Evolutionary conservation across 2,329 filamentous ascomycete genomes (phyloP).

Genomic region (Moelleriella libera): DNA sequence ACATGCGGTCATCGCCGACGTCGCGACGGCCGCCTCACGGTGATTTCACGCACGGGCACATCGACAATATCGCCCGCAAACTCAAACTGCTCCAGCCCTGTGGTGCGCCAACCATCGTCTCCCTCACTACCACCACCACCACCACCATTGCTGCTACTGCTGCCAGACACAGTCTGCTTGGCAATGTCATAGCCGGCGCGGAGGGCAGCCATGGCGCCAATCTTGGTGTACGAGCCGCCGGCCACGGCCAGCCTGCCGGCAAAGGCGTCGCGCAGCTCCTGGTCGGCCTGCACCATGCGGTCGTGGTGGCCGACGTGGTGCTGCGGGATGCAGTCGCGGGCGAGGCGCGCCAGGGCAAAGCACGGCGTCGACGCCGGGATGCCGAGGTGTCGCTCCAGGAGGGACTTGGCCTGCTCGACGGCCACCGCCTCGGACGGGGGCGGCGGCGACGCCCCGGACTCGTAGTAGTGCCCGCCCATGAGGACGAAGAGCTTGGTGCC

Average conservation of each 20-base stretch:
- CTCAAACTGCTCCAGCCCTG: constrained; percentile 15
- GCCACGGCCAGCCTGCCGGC: constrained; percentile 50
- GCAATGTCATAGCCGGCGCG: constrained; percentile 25
- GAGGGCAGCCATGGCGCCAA: constrained; percentile 37
- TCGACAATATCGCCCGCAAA: constrained; percentile 10
- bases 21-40: constrained; percentile 8
- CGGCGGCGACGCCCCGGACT: constrained; percentile 18
- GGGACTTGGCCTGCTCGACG: constrained; percentile 50
- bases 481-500: constrained; percentile 90
- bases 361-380: constrained; percentile 47
- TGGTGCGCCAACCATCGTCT: constrained; percentile 9
- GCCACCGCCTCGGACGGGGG: constrained; percentile 40
- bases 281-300: constrained; percentile 42
- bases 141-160: neutral
- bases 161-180: constrained; percentile 5
- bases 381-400: constrained; percentile 61
- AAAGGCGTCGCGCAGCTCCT: constrained; percentile 40
- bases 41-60: constrained; percentile 11
- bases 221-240: constrained; percentile 36
- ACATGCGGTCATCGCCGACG: neutral
- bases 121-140: too few relatives aligned
- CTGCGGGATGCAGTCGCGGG: constrained; percentile 73
- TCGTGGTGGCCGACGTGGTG: constrained; percentile 66
- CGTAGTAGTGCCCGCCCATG: constrained; percentile 85
- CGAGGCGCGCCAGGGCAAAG: constrained; percentile 43